Evolutionary conservation across 306 rosid genomes (phyloP).

Genomic region (Luffa acutangula): DNA sequence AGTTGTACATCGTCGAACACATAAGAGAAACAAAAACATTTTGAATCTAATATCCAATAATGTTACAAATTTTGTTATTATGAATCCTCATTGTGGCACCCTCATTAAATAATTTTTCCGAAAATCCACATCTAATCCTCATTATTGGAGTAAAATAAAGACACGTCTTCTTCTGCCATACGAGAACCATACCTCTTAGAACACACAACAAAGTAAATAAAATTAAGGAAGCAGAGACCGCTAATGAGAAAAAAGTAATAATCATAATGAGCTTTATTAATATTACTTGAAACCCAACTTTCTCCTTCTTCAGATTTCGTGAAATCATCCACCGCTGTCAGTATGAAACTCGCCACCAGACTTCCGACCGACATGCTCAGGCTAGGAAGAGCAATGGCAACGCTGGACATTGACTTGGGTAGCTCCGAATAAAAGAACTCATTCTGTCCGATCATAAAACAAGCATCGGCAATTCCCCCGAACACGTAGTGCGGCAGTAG

Average conservation of each 20-base stretch:
- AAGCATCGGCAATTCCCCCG: not conserved
- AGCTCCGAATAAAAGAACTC: slow-evolving; percentile 1
- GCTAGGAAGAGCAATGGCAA: not conserved
- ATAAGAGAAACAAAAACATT: no score
- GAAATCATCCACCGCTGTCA: not conserved
- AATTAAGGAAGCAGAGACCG: not conserved
- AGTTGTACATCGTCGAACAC: no score
- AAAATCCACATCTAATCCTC: not conserved
- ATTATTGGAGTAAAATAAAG: not conserved
- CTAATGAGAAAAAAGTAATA: not conserved
- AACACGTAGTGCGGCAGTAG: not conserved
- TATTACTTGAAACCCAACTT: slow-evolving; percentile 8
- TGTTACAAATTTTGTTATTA: no score
- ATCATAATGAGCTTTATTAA: slow-evolving; percentile 8
- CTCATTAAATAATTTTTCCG: no score
- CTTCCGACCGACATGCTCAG: slow-evolving; percentile 3
- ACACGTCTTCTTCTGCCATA: not conserved
- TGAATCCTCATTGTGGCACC: no score
- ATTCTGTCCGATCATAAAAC: not conserved
- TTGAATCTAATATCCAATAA: no score
- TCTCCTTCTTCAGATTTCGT: not conserved
- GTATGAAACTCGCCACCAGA: not conserved
- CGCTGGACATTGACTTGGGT: not conserved
- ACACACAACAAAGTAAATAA: not conserved
- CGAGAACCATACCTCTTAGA: not conserved